Evolutionary conservation across 2,329 filamentous ascomycete genomes (phyloP).

Genomic region (Xylaria sp.): DNA sequence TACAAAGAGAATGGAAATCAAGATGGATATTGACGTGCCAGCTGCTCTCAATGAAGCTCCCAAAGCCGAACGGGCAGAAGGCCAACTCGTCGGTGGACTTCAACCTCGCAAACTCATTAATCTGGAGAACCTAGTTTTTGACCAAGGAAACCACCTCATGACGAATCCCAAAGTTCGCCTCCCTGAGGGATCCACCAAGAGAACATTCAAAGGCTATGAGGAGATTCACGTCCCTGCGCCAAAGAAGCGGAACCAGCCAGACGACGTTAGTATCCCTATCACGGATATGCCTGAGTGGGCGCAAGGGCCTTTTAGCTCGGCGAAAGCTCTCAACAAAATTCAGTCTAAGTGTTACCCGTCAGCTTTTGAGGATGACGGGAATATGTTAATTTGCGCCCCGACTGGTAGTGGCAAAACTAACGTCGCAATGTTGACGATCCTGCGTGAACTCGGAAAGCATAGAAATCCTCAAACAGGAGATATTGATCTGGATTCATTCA

Average conservation of each 20-base stretch:
- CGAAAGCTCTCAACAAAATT: constrained; percentile 91
- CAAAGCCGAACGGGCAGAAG: constrained; percentile 70
- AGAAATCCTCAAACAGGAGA: constrained; percentile 89
- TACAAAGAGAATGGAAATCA: constrained; percentile 83
- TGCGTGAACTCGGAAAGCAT: constrained; percentile 97
- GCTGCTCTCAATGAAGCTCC: constrained; percentile 64
- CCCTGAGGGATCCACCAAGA: constrained; percentile 93
- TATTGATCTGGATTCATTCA: constrained; percentile 95
- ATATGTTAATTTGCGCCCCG: constrained; percentile 97
- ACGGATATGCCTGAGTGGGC: constrained; percentile 95
- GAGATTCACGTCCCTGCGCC: constrained; percentile 97
- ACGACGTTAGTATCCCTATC: constrained; percentile 84
- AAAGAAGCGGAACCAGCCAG: constrained; percentile 84
- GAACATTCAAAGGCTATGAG: constrained; percentile 97
- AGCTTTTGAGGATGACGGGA: constrained; percentile 93
- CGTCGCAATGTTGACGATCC: constrained; percentile 95
- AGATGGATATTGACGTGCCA: constrained; percentile 91
- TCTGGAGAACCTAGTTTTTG: constrained; percentile 94
- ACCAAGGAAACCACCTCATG: constrained; percentile 99
- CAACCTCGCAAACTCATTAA: constrained; percentile 91
- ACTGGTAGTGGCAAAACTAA: constrained; percentile 99
- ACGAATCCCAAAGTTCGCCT: constrained; percentile 97
- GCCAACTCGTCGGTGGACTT: constrained; percentile 80
- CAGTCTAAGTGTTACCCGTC: constrained; percentile 93
- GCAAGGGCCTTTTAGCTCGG: constrained; percentile 82